Evolutionary conservation across 495 filamentous ascomycete species (phyloP), one percentile per base, ranked within the genome.

Genomic region (Astrothelium subdiscretum): DNA sequence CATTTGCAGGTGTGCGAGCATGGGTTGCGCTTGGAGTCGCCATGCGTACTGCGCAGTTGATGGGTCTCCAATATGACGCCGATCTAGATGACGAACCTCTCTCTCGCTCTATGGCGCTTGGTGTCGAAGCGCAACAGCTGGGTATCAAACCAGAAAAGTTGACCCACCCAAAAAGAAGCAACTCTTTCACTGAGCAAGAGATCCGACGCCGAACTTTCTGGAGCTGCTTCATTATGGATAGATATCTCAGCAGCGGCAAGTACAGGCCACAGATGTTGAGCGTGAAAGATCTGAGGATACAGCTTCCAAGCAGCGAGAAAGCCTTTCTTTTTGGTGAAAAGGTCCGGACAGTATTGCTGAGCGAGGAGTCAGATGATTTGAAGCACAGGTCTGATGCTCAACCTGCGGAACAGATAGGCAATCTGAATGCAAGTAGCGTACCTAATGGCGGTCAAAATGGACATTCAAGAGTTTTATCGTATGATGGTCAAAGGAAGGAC

Each of bases 151-250:
- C 66, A 29, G 73, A 71, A 12, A 63, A 79, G 5, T 48, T 48
- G 43, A 48, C 43, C 20, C 43, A 48, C n/a, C 10, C 43, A 48
- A 48, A 48, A n/a, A 10, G 20, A 48, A 22, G 43, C 43, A 81
- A 87, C 57, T 76, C 81, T 38, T 78, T 86, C 38, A 85, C 90
- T 40, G 77, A 85, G 8, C 86, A 86, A 67, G 90, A 95, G 73
- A 83, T 90, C 18, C 81, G 84, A 67, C 82, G 90, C 35, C 85
- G 90, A 29, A 92, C 90, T 3, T 90, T 92, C 71, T 96, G 89
- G 80, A 89, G 89, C 61, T 90, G 88, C 64, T 88, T 92, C 66
- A 84, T 92, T 59, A 80, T 95, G 63, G 90, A 96, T 69, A 82
- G 89, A 15, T 87, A 88, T 69, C 73, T 94, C 32, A 84, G 86